phyloP scores from a whole-genome alignment of 495 filamentous ascomycete genomes.

The Halenospora varia region DNA sequence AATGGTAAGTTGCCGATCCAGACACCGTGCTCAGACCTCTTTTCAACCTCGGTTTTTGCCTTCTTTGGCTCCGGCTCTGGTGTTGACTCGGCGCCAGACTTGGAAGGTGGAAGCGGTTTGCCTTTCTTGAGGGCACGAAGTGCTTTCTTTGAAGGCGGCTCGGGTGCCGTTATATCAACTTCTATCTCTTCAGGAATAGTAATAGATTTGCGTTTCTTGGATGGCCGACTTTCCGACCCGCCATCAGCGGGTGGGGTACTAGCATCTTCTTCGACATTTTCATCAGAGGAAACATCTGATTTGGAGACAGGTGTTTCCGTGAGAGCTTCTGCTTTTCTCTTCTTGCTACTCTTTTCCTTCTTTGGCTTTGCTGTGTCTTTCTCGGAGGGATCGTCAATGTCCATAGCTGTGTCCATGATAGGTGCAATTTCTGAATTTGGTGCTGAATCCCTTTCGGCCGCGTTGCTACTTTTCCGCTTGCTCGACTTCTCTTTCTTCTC shows the following conservation, averaged over 20 bases:
- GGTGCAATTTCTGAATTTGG: not conserved
- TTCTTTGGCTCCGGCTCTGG: conserved; percentile 34
- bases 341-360: conserved; percentile 25
- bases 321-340: conserved; percentile 18
- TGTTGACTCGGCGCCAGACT: conserved; percentile 31
- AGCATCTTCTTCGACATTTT: not conserved
- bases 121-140: conserved; percentile 76
- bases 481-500: conserved; percentile 7
- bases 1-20: conserved; percentile 97
- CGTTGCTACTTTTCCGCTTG: conserved; percentile 6
- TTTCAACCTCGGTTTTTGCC: conserved; percentile 40
- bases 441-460: not conserved
- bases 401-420: not conserved
- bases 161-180: conserved; percentile 80
- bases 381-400: not conserved
- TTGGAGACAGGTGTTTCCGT: not conserved
- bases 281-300: not conserved
- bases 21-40: conserved; percentile 75
- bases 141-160: conserved; percentile 91
- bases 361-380: conserved; percentile 6
- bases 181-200: conserved; percentile 66
- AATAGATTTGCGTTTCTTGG: conserved; percentile 70
- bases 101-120: conserved; percentile 41
- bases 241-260: not conserved
- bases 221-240: conserved; percentile 18